Evolutionary conservation across 1,284 basidiomycete genomes (phyloP).

Genomic region (Mycena sp.): DNA sequence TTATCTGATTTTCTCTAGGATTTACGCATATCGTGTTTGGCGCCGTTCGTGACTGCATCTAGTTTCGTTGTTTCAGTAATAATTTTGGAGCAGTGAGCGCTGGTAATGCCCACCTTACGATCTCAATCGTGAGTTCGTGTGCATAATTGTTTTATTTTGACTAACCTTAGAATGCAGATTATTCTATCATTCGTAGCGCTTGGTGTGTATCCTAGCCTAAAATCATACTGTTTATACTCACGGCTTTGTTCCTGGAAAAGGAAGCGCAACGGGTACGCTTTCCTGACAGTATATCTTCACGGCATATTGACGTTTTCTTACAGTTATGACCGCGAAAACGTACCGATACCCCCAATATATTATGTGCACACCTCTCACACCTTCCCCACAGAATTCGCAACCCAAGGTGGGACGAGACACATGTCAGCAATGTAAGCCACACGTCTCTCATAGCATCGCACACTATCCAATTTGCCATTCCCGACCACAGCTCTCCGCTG

Average conservation of each 20-base stretch:
- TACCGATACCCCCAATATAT: neutral
- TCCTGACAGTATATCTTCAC: neutral
- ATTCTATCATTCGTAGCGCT: slow-evolving; percentile 23
- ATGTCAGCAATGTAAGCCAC: slow-evolving; percentile 19
- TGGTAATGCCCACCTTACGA: slow-evolving; percentile 24
- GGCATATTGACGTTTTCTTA: neutral
- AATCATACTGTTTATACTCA: neutral
- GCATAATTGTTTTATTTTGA: neutral
- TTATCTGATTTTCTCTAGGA: neutral
- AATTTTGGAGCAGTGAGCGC: slow-evolving; percentile 19
- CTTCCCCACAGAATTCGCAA: slow-evolving; percentile 13
- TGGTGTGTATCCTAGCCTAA: neutral
- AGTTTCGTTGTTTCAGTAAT: neutral
- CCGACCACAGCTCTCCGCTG: slow-evolving; percentile 21
- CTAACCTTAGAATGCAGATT: neutral
- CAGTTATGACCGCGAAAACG: slow-evolving; percentile 26
- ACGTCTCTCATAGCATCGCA: neutral
- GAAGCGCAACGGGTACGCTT: slow-evolving; percentile 18
- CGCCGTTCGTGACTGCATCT: slow-evolving; percentile 13
- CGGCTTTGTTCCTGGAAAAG: neutral
- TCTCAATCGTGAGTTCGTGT: slow-evolving; percentile 14
- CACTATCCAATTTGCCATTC: neutral
- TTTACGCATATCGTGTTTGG: slow-evolving; percentile 31
- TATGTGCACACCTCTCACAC: neutral
- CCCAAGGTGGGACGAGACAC: slow-evolving; percentile 29